These are phyloP conservation scores for Claviceps pusilla DNA, from an alignment of 2,329 filamentous ascomycete species.

Conservation along the genomic window DNA sequence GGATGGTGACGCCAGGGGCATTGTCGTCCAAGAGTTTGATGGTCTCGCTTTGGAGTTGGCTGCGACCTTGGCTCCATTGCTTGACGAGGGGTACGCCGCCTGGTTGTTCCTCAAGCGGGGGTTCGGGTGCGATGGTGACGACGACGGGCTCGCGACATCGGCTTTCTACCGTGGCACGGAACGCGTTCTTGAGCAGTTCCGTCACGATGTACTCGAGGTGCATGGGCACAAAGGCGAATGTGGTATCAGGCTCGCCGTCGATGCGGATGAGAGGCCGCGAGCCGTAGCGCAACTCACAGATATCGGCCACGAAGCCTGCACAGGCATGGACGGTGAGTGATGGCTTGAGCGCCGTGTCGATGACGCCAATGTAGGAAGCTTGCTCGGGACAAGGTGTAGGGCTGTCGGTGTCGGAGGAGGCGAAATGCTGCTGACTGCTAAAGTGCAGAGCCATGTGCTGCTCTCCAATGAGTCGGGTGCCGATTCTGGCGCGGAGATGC, in stretches of 20 bases:
- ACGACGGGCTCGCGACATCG: conserved; percentile 72
- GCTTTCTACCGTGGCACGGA: conserved; percentile 79
- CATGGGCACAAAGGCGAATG: conserved; percentile 85
- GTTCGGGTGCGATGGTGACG: conserved; percentile 73
- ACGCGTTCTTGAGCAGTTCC: conserved; percentile 91
- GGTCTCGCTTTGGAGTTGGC: conserved; percentile 27
- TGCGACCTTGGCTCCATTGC: conserved; percentile 22
- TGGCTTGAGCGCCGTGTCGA: conserved; percentile 77
- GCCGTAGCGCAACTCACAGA: conserved; percentile 92
- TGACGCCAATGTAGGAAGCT: conserved; percentile 76
- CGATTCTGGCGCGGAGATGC: conserved; percentile 84
- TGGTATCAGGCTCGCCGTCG: conserved; percentile 73
- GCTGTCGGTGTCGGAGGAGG: conserved; percentile 27
- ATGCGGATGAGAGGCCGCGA: conserved; percentile 67
- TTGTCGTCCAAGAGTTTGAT: conserved; percentile 47
- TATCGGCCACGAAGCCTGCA: conserved; percentile 82
- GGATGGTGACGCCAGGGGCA: conserved; percentile 78
- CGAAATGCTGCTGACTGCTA: conserved; percentile 53
- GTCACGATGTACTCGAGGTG: conserved; percentile 97
- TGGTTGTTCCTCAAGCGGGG: conserved; percentile 20
- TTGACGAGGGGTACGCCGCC: conserved; percentile 15
- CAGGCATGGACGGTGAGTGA: conserved; percentile 70
- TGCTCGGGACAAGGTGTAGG: conserved; percentile 36
- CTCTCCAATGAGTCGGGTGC: conserved; percentile 84
- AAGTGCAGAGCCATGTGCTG: conserved; percentile 88